These are phyloP conservation scores for Tripterygium wilfordii DNA, from an alignment of 177 flowering plant species.

Conservation along the genomic window DNA sequence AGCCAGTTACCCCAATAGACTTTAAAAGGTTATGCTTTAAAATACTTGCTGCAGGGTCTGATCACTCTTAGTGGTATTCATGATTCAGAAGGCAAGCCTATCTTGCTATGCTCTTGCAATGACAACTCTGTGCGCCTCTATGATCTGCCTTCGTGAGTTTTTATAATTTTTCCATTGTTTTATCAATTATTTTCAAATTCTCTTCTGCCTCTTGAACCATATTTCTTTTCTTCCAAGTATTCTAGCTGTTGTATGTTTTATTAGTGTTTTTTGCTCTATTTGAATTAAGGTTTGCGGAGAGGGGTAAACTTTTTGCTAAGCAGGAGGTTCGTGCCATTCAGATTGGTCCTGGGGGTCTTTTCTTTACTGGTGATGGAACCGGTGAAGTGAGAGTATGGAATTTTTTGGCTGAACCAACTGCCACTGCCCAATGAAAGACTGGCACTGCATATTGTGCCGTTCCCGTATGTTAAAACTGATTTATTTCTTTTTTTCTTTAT, in stretches of 20 bases:
- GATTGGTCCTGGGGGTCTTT: constrained; percentile 67
- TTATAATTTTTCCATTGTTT: no score
- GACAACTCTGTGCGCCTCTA: constrained; percentile 70
- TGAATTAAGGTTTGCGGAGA: constrained; percentile 75
- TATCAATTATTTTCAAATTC: no score
- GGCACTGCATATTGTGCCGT: neutral
- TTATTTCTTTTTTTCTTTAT: neutral
- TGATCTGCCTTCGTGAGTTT: constrained; percentile 93
- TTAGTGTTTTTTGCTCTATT: neutral
- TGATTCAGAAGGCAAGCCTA: constrained; percentile 75
- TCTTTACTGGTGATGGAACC: constrained; percentile 85
- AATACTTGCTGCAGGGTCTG: constrained; percentile 49
- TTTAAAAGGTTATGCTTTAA: neutral
- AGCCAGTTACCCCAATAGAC: no score
- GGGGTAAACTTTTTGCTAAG: constrained; percentile 71
- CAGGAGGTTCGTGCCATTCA: constrained; percentile 69
- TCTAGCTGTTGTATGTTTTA: neutral
- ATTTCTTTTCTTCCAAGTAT: neutral
- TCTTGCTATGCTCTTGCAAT: constrained; percentile 69
- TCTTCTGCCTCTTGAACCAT: no score
- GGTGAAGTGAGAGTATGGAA: constrained; percentile 89
- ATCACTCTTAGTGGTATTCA: constrained; percentile 73
- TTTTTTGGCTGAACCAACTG: constrained; percentile 32
- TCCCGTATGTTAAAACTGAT: neutral
- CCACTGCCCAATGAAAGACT: constrained; percentile 9